Conservation (phyloP, 2,329 filamentous ascomycete species). For the Didymella exigua region DNA sequence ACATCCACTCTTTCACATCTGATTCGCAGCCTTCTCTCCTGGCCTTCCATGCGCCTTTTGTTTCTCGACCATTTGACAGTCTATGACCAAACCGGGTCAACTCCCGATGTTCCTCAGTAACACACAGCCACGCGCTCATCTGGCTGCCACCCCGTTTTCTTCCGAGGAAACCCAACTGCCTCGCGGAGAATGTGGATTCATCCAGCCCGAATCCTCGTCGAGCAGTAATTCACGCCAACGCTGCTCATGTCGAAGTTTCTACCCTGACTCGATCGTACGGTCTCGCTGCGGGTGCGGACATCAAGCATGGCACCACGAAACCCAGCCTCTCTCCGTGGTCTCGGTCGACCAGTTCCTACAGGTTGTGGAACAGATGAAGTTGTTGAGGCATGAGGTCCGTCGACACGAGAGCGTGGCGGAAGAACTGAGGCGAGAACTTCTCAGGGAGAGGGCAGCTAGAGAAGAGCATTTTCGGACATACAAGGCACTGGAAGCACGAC, state of each 20-base stretch:
- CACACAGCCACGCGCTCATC: constrained; percentile 35
- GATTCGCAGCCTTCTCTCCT: constrained; percentile 14
- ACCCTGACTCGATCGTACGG: constrained; percentile 45
- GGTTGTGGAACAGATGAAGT: constrained; percentile 46
- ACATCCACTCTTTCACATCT: constrained; percentile 14
- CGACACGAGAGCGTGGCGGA: constrained; percentile 44
- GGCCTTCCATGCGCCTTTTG: constrained; percentile 44
- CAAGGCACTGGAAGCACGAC: constrained; percentile 41
- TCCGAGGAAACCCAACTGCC: constrained; percentile 42
- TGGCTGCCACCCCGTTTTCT: constrained; percentile 36
- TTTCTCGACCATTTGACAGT: constrained; percentile 28
- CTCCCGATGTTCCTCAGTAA: constrained; percentile 48
- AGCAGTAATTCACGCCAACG: constrained; percentile 41
- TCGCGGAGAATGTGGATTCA: constrained; percentile 48
- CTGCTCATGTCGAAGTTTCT: constrained; percentile 54
- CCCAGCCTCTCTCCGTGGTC: constrained; percentile 42
- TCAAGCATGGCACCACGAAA: constrained; percentile 55
- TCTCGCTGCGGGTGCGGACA: constrained; percentile 55
- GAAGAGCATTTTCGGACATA: constrained; percentile 43
- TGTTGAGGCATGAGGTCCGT: constrained; percentile 41
- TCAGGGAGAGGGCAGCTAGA: constrained; percentile 42
- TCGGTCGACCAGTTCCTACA: constrained; percentile 46
- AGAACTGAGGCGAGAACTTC: constrained; percentile 46
- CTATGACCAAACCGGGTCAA: constrained; percentile 38
- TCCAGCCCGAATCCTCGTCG: constrained; percentile 35